Evolutionary conservation across 2,329 filamentous ascomycete genomes (phyloP), one percentile per base, ranked within the genome.

Genomic region (Sarocladium strictum): DNA sequence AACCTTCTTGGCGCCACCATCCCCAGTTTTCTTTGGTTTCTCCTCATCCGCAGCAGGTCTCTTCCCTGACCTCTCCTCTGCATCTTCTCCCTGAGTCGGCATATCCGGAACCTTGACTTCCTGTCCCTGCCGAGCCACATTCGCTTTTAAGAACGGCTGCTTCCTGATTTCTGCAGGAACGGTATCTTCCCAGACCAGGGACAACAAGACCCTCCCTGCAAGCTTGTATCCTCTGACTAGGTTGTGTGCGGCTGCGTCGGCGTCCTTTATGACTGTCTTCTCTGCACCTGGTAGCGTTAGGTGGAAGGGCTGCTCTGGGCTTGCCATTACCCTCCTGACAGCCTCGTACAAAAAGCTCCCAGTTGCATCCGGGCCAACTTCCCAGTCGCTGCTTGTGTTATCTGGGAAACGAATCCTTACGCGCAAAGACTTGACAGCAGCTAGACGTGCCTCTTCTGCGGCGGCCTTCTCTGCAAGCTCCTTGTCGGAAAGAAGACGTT

Each of bases 361-460:
- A 0, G 88, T 90, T 53, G 92, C 86, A 1, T 75, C 67, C 19
- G 83, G 82, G 1, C 77, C 79, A 60, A 95, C 84, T n/a, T 77
- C 79, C 72, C 86, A 86, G 53, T 90, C 83, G 29, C 91, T 83
- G 53, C 86, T 84, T 55, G 85, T 88, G 61, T 92, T 89, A 66
- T 97, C 92, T 0, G 93, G 93, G 62, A 97, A 92, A 24, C 92
- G 87, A 50, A 97, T 81, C 59, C 89, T 90, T 59, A 97, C 78
- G 26, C 83, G 79, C 29, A 96, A 81, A 29, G 82, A 81, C 52
- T 80, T 83, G 57, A 92, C 78, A 4, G 80, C 78, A 4, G 85
- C 79, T 1, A 91, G 73, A 58, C 78, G 85, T 27, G 85, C 83
- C 47, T 81, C 80, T 53, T 86, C 83, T 21, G 81, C 84, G 4